Evolutionary conservation across 225 moss, liverwort and hornwort genomes (phyloP).

Genomic region (Sphagnum tenellum): DNA sequence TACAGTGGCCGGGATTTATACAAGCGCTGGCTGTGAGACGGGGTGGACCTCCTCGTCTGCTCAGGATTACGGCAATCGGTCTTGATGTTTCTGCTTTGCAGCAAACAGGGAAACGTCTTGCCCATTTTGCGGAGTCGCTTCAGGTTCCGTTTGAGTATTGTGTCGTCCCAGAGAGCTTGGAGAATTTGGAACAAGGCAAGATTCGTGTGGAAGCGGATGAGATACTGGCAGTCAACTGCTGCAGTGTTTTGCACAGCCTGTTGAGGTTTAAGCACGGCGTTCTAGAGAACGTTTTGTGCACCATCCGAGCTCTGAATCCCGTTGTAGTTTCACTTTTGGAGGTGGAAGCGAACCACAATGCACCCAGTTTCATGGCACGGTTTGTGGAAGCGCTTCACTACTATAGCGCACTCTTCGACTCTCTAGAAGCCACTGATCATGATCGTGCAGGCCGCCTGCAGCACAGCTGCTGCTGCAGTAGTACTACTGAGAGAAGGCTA

Average conservation of each 20-base stretch:
- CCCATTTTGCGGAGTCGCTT: constrained; percentile 4
- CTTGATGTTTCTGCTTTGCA: constrained; percentile 5
- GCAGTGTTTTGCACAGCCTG: constrained; percentile 22
- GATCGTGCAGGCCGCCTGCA: constrained; percentile 13
- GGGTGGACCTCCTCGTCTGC: constrained; percentile 13
- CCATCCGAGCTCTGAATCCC: constrained; percentile 18
- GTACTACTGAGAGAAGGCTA: too few species aligned
- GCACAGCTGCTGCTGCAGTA: not conserved
- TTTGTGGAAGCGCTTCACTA: constrained; percentile 34
- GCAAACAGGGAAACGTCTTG: constrained; percentile 14
- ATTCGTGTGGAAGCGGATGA: constrained; percentile 23
- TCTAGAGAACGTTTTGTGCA: constrained; percentile 17
- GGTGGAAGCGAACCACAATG: constrained; percentile 32
- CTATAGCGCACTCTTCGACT: constrained; percentile 35
- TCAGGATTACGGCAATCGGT: constrained; percentile 23
- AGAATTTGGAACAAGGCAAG: constrained; percentile 9
- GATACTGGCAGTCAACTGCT: constrained; percentile 29
- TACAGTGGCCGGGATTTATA: constrained; percentile 28
- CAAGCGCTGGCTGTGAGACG: constrained; percentile 12
- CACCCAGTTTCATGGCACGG: constrained; percentile 24
- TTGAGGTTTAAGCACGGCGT: constrained; percentile 30
- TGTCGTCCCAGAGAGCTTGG: constrained; percentile 11
- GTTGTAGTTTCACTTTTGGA: constrained; percentile 30
- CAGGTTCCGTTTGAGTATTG: constrained; percentile 17
- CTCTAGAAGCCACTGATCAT: constrained; percentile 22